Evolutionary conservation across 768 basidiomycete species (phyloP).

Genomic region (Lactarius indigo): DNA sequence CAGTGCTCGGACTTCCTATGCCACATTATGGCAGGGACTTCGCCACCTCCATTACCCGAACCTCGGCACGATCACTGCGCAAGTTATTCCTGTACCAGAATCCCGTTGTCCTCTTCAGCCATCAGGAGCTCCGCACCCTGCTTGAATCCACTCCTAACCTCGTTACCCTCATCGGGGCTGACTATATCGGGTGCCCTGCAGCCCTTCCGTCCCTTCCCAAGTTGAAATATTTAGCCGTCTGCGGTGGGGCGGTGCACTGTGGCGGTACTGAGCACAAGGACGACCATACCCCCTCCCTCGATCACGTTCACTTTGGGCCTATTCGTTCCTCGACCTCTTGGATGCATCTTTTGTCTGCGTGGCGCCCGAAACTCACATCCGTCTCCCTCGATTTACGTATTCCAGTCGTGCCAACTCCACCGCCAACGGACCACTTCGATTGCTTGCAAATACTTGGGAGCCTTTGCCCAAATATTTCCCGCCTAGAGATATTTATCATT

Average conservation of each 20-base stretch:
- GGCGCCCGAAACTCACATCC: constrained; percentile 8
- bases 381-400: constrained; percentile 17
- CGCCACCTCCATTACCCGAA: constrained; percentile 3
- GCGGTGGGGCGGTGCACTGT: neutral
- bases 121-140: constrained; percentile 6
- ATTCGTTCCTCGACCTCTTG: constrained; percentile 4
- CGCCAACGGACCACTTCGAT: neutral
- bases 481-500: constrained; percentile 12
- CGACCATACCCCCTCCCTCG: constrained; percentile 7
- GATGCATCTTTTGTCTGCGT: constrained; percentile 8
- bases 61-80: constrained; percentile 10
- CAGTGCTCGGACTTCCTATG: neutral
- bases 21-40: constrained; percentile 21
- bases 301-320: constrained; percentile 13
- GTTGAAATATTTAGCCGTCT: constrained; percentile 12
- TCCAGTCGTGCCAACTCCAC: neutral
- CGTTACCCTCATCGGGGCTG: constrained; percentile 3
- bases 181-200: constrained; percentile 10
- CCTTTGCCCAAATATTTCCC: constrained; percentile 12
- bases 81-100: constrained; percentile 3
- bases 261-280: neutral
- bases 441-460: neutral
- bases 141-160: constrained; percentile 16
- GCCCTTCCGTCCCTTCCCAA: constrained; percentile 20
- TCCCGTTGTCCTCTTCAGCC: constrained; percentile 14